phyloP scores from a whole-genome alignment of 2,329 filamentous ascomycete genomes.

The Claviceps quebecensis region DNA sequence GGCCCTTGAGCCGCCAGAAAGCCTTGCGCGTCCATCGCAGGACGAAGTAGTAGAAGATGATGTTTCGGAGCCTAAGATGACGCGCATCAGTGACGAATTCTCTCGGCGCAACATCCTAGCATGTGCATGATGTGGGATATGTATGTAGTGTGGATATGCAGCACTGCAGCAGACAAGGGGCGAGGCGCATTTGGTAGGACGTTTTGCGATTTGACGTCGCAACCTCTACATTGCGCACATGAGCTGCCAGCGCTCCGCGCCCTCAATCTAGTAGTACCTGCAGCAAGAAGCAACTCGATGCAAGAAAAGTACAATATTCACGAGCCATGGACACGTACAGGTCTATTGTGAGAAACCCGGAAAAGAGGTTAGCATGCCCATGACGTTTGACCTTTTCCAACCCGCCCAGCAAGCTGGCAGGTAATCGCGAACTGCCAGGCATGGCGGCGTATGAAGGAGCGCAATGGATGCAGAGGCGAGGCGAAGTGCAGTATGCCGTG shows the following conservation, averaged over 20 bases:
- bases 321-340: conserved; percentile 34
- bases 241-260: neutral
- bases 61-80: conserved; percentile 51
- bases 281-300: neutral
- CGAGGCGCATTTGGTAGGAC: neutral
- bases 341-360: conserved; percentile 57
- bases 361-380: conserved; percentile 31
- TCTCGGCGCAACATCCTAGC: no score
- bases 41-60: conserved; percentile 80
- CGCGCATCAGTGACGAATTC: neutral
- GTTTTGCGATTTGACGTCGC: neutral
- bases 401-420: conserved; percentile 55
- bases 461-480: neutral
- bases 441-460: conserved; percentile 23
- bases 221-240: neutral
- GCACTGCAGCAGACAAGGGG: no score
- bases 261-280: neutral
- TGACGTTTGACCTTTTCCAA: conserved; percentile 46
- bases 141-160: neutral
- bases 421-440: conserved; percentile 56
- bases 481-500: no score
- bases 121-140: neutral
- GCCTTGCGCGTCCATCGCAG: conserved; percentile 68
- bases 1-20: conserved; percentile 76
- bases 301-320: neutral